Base-by-base conservation (phyloP, 2,329 filamentous ascomycete genomes). In the Daldinia sp. region DNA sequence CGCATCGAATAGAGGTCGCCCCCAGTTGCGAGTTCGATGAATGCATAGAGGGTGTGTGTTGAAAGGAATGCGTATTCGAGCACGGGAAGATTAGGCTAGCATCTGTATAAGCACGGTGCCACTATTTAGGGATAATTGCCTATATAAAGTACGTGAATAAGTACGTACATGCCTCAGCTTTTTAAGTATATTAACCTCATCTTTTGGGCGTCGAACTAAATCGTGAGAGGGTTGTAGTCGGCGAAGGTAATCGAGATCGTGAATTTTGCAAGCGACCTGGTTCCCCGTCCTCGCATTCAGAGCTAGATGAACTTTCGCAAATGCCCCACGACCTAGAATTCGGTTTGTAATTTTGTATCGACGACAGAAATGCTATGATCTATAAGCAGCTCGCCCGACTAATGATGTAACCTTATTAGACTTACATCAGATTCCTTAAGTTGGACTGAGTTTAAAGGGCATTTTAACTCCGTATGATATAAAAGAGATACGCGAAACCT, bases 211-310 rank as follows among this genome's bases (percentile, higher is more conserved):
- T 6, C 75, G 73, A 7, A 77, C 67, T 3, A 75, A 69, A 7
- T 68, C 39, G 70, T 69, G n/a, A 64, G 68, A 27, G 58, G 60
- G 30, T 9, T 17, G 17, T 43, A 37, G 43, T 15, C 47, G n/a
- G 69, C 71, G 56, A 65, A 71, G 43, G 54, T 71, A 67, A 29
- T 78, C 77, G 1, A 90, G 70, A 54, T 85, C 78, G 52, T 91
- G 78, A 7, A 91, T 75, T 70, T 93, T 92, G 78, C 90, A 93
- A 9, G 88, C 89, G 17, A 91, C 67, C 69, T 92, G 90, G 57
- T 80, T 81, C 34, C 81, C 79, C 0, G 83, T 85, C 5, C 73
- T 74, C 21, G 77, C 73, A 13, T 90, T 81, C 2, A 82, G 72
- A 4, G 83, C 85, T 8, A 88, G 77, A 57, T 84, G 81, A 2